Percentiles rank a stretch among this genome's conserved stretches.
Evolutionary conservation across 2,329 filamentous ascomycete species (phyloP).

Genomic region (Aspergillus intermedius): DNA sequence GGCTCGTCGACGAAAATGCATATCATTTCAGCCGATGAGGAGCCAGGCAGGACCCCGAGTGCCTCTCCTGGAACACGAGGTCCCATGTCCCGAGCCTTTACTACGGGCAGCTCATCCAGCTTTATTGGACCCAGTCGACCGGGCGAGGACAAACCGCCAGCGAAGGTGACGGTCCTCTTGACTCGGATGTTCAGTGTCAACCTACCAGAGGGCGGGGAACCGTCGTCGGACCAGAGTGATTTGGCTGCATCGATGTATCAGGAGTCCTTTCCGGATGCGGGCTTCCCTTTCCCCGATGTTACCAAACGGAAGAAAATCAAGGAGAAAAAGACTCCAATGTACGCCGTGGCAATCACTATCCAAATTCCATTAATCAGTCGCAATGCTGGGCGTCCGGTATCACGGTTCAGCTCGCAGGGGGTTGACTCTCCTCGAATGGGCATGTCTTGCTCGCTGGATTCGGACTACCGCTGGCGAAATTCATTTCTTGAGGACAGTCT

Average conservation of each 20-base stretch:
- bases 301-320: slow-evolving; percentile 42
- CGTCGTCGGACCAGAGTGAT: slow-evolving; percentile 29
- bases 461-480: slow-evolving; percentile 33
- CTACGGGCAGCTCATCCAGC: slow-evolving; percentile 30
- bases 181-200: slow-evolving; percentile 56
- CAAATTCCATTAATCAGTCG: slow-evolving; percentile 43
- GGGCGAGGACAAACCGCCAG: slow-evolving; percentile 32
- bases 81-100: slow-evolving; percentile 33
- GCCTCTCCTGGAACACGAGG: slow-evolving; percentile 25
- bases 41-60: slow-evolving; percentile 18
- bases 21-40: slow-evolving; percentile 43
- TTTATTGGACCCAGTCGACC: slow-evolving; percentile 16
- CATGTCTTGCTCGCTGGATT: slow-evolving; percentile 38
- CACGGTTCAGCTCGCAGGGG: slow-evolving; percentile 28
- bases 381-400: slow-evolving; percentile 28
- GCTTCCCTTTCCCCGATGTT: slow-evolving; percentile 33
- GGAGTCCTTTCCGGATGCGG: slow-evolving; percentile 28
- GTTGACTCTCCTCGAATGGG: slow-evolving; percentile 26
- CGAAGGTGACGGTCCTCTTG: slow-evolving; percentile 49
- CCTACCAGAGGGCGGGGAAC: slow-evolving; percentile 40
- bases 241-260: slow-evolving; percentile 25
- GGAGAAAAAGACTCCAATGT: slow-evolving; percentile 52
- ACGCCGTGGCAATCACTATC: slow-evolving; percentile 52
- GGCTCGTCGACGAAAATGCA: slow-evolving; percentile 58
- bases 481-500: slow-evolving; percentile 34